Evolutionary conservation across 2,329 filamentous ascomycete species (phyloP).

Genomic region (Escovopsis sp.): DNA sequence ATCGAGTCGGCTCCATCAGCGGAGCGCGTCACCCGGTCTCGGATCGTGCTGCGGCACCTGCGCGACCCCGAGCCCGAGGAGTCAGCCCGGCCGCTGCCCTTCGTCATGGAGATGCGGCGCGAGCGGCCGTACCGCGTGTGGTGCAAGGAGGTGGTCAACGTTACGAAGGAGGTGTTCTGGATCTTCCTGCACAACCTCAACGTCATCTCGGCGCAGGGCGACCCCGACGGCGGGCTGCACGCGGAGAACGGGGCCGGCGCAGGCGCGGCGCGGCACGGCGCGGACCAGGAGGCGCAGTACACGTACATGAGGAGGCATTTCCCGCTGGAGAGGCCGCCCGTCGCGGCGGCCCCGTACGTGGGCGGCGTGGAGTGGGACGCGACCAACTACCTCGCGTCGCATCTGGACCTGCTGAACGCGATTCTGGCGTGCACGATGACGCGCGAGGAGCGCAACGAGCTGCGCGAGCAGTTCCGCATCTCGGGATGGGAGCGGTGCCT

Average conservation of each 20-base stretch:
- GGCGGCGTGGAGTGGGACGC: constrained; percentile 98
- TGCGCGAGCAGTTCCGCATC: constrained; percentile 63
- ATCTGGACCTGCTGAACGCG: constrained; percentile 85
- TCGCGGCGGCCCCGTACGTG: constrained; percentile 88
- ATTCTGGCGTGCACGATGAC: constrained; percentile 70
- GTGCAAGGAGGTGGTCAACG: constrained; percentile 82
- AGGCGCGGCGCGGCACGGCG: constrained; percentile 8
- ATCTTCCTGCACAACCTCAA: constrained; percentile 95
- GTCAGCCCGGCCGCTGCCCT: constrained; percentile 60
- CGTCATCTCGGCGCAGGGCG: constrained; percentile 52
- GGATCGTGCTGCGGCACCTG: constrained; percentile 62
- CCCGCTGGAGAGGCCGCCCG: constrained; percentile 71
- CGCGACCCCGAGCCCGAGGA: constrained; percentile 65
- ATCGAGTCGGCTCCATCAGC: constrained; percentile 49
- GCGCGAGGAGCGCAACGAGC: constrained; percentile 51
- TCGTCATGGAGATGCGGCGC: constrained; percentile 79
- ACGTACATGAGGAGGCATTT: constrained; percentile 59
- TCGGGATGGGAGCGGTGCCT: constrained; percentile 88
- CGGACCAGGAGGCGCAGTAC: constrained; percentile 27
- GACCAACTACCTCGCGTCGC: constrained; percentile 86
- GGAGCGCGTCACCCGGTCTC: constrained; percentile 53
- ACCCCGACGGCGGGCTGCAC: constrained; percentile 15
- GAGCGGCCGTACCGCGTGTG: constrained; percentile 82
- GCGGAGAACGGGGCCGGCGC: constrained; percentile 4
- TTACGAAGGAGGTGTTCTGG: constrained; percentile 98